Base-by-base conservation (phyloP, 2,329 filamentous ascomycete species). In the Hypoxylon sp. region DNA sequence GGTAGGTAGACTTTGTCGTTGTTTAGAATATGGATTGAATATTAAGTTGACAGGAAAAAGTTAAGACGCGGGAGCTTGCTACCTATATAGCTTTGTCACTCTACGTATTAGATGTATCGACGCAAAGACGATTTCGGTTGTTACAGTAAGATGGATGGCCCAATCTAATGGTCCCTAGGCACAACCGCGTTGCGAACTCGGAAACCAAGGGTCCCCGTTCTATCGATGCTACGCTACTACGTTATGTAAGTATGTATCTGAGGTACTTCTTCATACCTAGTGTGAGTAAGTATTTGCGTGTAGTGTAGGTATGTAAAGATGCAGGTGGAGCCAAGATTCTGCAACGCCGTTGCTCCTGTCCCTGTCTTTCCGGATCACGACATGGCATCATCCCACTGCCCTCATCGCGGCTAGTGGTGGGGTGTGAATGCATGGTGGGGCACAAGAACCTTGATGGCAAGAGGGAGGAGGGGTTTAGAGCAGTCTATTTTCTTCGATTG, bases 141-240 rank as follows among this genome's bases (percentile, higher is more conserved):
- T 66, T 66, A 66, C 64, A 63, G 64, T 66, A 66, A 66, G 44
- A 60, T 57, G n/a, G 40, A 42, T 32, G 36, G 40, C 55, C 45
- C 28, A 38, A 32, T 48, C 20, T 48, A 40, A 22, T 51, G 38
- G n/a, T n/a, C n/a, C 48, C 20, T 52, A 52, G 32, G 49, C 40
- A 40, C 4, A 40, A 40, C 28, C 33, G n/a, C 12, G 59, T 53
- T 67, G 60, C 64, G 64, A 67, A 57, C 54, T 67, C 64, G 61
- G 61, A 64, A 58, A 40, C 33, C 58, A 63, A 44, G 45, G 33
- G 44, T 51, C 32, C 54, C 36, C 32, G 30, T 28, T 20, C 38
- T 18, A 30, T 45, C 33, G 52, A 56, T 48, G 36, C 45, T 49
- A 48, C 59, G 45, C 30, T 56, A 46, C 45, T 49, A 48, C 59